Evolutionary conservation across 305 asterid species (phyloP), one percentile per base, ranked within the genome.

Genomic region (Nicotiana rustica): DNA sequence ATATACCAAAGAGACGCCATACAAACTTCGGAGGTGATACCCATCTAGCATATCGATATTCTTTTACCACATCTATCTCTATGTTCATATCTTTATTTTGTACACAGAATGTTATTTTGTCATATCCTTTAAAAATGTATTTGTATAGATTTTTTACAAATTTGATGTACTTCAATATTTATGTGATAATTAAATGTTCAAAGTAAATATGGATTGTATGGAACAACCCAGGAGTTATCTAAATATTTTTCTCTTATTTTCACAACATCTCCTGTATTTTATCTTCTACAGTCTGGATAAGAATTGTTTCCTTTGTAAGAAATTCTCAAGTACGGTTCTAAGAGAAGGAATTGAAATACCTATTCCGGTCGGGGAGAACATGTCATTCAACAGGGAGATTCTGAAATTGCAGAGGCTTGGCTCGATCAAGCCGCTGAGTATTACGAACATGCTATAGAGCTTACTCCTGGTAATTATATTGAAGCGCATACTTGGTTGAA

Each of bases 191-290:
- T 47, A 6, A 12, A 38, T 41, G 38, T 35, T 1, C 1, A 2
- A 15, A 70, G 18, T 18, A 70, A 14, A 13, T 70, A 7, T 15
- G 78, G 55, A 70, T 36, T 70, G 15, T 70, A 70, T 33, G 78
- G 78, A 3, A 70, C 59, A 33, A 35, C 59, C 71, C 35, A 66
- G 2, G 15, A 36, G 17, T 66, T 66, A 21, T 29, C 44, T 5
- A 66, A 36, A 18, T 6, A 25, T 6, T 66, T 36, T 10, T 25
- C 10, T 66, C 44, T 66, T 21, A 29, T 4, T 5, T 21, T 9
- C 44, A 66, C 17, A 6, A 36, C 6, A 1, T 21, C 15, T 0
- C 14, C 13, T 1, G 71, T n/a, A 7, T 4, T 10, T 8, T 36
- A 9, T 19, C 35, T 33, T 33, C 4, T 33, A 33, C 2, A 33